Base-by-base conservation (phyloP, 2,329 filamentous ascomycete genomes). In the Ceratocystis smalleyi region DNA sequence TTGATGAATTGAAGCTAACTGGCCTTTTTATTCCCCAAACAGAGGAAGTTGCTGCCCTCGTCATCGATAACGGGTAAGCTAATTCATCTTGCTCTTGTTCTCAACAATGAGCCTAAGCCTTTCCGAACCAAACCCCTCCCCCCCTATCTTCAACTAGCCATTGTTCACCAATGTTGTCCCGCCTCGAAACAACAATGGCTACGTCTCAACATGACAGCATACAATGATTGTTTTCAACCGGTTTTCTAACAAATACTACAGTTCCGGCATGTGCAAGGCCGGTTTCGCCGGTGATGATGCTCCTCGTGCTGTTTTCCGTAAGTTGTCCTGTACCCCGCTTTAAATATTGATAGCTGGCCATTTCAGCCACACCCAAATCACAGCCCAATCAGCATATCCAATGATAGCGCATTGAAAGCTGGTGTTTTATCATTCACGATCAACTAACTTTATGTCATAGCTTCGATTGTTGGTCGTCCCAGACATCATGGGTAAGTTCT, bases 41-140 rank as follows among this genome's bases (percentile, higher is more conserved):
- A 97, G 94, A 99, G 86, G 94, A 99, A 90, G 94, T 99, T 81
- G 94, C 94, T 80, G 94, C 94, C 80, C 91, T 99, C 89, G 94
- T 99, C 81, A 97, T 99, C 83, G 94, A 99, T 91, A 99, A 99
- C 97, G 94, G 94, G 94, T 99, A 92, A 89, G 91, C 82, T 80
- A 43, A 70, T 71, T 70, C 59, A 60, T 32, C 72, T 70, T 71
- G 71, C 72, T 69, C 66, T 66, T 67, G 69, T 68, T 67, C 68
- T 76, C 74, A 75, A 73, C 75, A 68, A 63, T 47, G 15, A 65
- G 66, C 67, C 65, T 55, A 59, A 10, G 43, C 59, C 45, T 35
- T 61, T 35, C 65, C 57, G 66, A 51, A 47, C 63, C 68, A 59
- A 62, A 40, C 35, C 35, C 35, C 35, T 15, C 35, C 12, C 55